Conservation (phyloP, 164 flowering plant species). For the Stephania yunnanensis region DNA sequence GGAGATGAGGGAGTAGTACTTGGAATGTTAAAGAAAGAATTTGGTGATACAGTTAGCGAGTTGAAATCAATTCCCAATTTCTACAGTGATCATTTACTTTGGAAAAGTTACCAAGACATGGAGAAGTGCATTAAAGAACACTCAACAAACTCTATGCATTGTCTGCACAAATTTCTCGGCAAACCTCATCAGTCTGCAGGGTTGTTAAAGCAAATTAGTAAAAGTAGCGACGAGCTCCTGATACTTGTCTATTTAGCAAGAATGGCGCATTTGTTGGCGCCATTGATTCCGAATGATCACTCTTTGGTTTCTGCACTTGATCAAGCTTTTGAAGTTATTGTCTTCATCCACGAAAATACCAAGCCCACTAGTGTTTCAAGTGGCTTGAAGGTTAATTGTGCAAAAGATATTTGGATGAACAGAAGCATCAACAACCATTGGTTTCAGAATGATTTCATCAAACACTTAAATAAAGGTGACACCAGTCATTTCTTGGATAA, state of each 20-base stretch:
- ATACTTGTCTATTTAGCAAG: background rate
- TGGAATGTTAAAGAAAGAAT: background rate
- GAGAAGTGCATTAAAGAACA: background rate
- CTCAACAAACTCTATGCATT: background rate
- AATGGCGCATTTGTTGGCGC: background rate
- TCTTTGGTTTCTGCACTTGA: conserved; percentile 2
- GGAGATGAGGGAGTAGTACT: background rate
- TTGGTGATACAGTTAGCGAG: too few species aligned
- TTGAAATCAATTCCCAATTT: background rate
- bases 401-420: conserved; percentile 5
- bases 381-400: background rate
- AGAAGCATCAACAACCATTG: background rate
- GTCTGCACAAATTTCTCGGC: background rate
- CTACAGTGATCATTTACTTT: background rate
- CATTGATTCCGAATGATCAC: background rate
- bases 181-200: background rate
- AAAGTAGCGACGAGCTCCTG: background rate
- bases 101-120: background rate
- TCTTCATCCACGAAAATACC: background rate
- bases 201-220: background rate
- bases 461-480: background rate
- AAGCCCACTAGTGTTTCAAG: background rate
- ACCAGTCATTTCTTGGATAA: background rate
- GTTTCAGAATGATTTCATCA: background rate
- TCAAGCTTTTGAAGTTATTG: background rate